phyloP scores from a whole-genome alignment of 2,329 filamentous ascomycete species.

The Cladosporium sp. region DNA sequence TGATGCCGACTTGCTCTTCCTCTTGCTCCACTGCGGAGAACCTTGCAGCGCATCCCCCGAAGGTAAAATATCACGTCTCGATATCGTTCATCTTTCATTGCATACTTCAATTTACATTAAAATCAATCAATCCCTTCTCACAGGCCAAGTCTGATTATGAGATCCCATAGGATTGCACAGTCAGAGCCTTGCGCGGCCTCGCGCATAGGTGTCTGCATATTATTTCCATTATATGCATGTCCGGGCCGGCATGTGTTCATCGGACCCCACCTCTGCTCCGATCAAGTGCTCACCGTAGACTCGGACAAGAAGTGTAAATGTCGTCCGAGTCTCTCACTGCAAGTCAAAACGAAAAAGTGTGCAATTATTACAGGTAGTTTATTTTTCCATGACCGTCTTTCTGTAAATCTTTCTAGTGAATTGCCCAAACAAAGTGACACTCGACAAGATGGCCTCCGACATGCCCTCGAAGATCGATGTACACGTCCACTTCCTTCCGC shows the following conservation, averaged over 20 bases:
- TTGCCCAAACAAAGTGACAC: neutral
- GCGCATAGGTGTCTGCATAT: neutral
- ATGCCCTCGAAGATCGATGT: slow-evolving; percentile 46
- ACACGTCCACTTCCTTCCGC: slow-evolving; percentile 52
- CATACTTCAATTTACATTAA: neutral
- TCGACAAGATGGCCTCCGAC: neutral
- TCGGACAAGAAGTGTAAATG: neutral
- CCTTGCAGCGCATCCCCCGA: neutral
- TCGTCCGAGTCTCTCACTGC: neutral
- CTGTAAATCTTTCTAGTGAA: neutral
- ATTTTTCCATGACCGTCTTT: neutral
- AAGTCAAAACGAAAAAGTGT: neutral
- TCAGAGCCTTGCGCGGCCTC: neutral
- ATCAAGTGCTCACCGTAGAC: neutral
- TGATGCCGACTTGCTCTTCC: neutral
- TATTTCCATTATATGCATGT: neutral
- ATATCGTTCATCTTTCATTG: neutral
- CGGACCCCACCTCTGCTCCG: neutral
- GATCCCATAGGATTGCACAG: neutral
- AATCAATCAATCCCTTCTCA: neutral
- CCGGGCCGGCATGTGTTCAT: neutral
- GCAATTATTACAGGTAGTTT: neutral
- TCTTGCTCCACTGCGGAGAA: neutral
- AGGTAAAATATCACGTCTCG: neutral
- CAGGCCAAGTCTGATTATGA: neutral